phyloP scores from a whole-genome alignment of 1,284 basidiomycete species.

The Agroathelia rolfsii region DNA sequence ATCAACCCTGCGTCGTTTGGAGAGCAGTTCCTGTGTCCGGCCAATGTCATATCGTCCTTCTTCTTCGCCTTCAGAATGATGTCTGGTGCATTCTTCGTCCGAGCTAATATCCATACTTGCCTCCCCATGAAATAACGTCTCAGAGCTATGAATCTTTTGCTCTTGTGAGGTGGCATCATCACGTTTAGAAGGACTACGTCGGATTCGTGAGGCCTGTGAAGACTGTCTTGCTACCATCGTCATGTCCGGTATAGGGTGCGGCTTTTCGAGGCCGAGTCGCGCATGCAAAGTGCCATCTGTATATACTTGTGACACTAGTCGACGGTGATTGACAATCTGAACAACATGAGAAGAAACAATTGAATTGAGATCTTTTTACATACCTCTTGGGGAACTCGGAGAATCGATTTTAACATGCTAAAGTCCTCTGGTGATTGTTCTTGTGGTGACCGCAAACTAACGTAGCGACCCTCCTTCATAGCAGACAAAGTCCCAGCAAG shows the following conservation, averaged over 20 bases:
- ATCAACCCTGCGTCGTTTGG: constrained; percentile 37
- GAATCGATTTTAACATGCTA: constrained; percentile 73
- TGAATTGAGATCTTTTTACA: constrained; percentile 19
- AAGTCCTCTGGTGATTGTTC: constrained; percentile 54
- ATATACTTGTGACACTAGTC: constrained; percentile 62
- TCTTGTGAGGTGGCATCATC: constrained; percentile 6
- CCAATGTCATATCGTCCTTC: constrained; percentile 46
- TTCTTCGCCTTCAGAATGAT: constrained; percentile 25
- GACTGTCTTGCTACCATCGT: too few species aligned
- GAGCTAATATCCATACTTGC: constrained; percentile 29
- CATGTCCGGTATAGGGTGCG: too few species aligned
- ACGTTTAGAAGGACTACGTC: too few species aligned
- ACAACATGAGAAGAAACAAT: constrained; percentile 7
- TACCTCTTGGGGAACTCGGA: constrained; percentile 80
- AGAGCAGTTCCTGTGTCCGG: constrained; percentile 29
- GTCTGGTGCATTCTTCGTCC: constrained; percentile 16
- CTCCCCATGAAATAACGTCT: constrained; percentile 20
- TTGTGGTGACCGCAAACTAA: constrained; percentile 33
- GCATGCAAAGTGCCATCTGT: constrained; percentile 52
- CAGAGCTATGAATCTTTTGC: neutral
- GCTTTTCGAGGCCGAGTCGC: constrained; percentile 46
- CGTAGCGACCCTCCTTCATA: constrained; percentile 35
- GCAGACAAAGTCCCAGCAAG: constrained; percentile 49
- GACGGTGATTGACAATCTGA: constrained; percentile 65
- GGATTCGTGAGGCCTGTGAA: too few species aligned